Evolutionary conservation across 192 early-diverging fungal genomes (phyloP), one percentile per base, ranked within the genome.

Genomic region (Rhizophagus sp.): DNA sequence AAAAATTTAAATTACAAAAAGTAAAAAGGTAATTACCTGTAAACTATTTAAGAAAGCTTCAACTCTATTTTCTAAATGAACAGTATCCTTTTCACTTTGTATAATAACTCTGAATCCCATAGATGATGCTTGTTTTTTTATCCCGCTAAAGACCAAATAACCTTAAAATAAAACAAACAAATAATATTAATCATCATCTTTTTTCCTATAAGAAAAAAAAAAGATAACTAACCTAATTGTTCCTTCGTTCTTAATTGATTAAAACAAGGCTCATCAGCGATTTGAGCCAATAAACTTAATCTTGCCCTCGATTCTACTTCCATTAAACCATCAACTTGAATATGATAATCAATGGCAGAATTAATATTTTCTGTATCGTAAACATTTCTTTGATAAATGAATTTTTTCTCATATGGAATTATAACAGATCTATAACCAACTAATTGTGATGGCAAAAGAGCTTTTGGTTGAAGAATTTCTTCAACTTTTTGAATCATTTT

Each of bases 201-300:
- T n/a, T 1, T 22, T 57, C 17, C 15, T 57, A 2, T 17, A 52
- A 5, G 15, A 4, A 34, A 36, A 36, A 36, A 36, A 36, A n/a
- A 50, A 50, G 17, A 50, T 10, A 33, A 52, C 49, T 76, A 19
- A 62, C 75, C 75, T 12, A 94, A 83, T 77, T 94, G 90, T 81
- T 94, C 93, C 72, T 94, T 93, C 22, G 96, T 99, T 15, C 97
- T 87, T 36, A 97, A 87, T 80, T 96, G 92, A 83, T 97, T 89
- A 83, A 97, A 97, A 73, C 89, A 94, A 19, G 96, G 95, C 80
- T 99, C 96, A 74, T 91, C 83, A 4, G 90, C 84, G 33, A 99
- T 94, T 77, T 96, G 93, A 47, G 88, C 81, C 24, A 95, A 57
- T 63, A 97, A 87, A 75, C 88, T 84, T 67, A 93, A 76, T 41